A percentile compares a stretch with the other conserved stretches of the same genome.
phyloP scores from a whole-genome alignment of 345 rosid genomes.

The Sisymbrium altissimum region DNA sequence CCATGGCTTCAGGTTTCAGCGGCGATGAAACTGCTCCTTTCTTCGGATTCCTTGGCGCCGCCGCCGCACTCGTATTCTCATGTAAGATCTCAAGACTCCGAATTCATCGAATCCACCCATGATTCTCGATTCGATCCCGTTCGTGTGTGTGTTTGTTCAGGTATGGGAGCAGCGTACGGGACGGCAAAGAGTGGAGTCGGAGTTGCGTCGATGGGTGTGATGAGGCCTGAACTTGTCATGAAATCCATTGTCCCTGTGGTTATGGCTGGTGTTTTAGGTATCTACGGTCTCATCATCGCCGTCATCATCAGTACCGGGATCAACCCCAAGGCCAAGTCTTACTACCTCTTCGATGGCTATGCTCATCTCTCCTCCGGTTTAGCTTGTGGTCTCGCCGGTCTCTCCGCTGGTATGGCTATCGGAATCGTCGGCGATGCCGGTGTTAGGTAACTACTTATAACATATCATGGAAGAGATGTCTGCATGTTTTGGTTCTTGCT shows the following conservation, averaged over 20 bases:
- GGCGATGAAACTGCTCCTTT: slow-evolving; percentile 84
- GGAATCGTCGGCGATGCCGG: slow-evolving; percentile 37
- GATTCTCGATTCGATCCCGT: neutral
- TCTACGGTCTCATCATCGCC: slow-evolving; percentile 69
- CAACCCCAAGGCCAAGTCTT: slow-evolving; percentile 68
- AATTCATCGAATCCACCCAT: neutral
- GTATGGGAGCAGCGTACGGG: slow-evolving; percentile 84
- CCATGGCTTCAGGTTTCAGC: slow-evolving; percentile 58
- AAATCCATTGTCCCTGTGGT: slow-evolving; percentile 81
- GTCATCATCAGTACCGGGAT: slow-evolving; percentile 78
- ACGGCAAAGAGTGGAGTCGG: slow-evolving; percentile 80
- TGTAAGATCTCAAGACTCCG: slow-evolving; percentile 36
- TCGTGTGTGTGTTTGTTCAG: slow-evolving; percentile 22
- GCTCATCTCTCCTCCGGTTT: slow-evolving; percentile 65
- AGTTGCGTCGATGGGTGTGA: slow-evolving; percentile 78
- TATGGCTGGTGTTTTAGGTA: slow-evolving; percentile 82
- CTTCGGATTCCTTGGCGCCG: slow-evolving; percentile 85
- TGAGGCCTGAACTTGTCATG: slow-evolving; percentile 84
- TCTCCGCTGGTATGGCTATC: slow-evolving; percentile 37
- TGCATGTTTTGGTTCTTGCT: neutral
- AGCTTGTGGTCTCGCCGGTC: slow-evolving; percentile 36
- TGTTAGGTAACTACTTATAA: slow-evolving; percentile 25
- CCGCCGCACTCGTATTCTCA: slow-evolving; percentile 79
- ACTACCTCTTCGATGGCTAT: slow-evolving; percentile 67
- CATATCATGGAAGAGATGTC: neutral